These are phyloP conservation scores for Metschnikowia sp. DNA, from an alignment of 805 yeast species.

Conservation along the genomic window DNA sequence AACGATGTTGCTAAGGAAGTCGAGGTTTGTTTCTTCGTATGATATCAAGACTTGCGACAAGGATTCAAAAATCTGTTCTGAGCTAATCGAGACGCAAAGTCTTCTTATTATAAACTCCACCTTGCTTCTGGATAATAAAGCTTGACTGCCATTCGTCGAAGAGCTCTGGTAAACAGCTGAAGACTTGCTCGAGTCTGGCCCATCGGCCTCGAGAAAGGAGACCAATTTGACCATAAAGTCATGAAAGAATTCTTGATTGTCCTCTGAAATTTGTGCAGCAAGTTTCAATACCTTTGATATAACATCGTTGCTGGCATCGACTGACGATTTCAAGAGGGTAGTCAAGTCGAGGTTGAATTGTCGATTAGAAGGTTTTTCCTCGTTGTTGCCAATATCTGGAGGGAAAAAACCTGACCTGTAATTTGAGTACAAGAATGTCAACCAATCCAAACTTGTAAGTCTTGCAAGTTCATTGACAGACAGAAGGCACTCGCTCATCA, in stretches of 20 bases:
- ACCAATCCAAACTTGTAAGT: constrained; percentile 86
- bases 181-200: constrained; percentile 13
- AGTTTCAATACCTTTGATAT: constrained; percentile 69
- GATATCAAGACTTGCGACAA: constrained; percentile 69
- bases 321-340: constrained; percentile 68
- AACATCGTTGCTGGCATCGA: constrained; percentile 71
- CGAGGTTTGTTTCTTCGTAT: constrained; percentile 51
- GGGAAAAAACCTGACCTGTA: constrained; percentile 39
- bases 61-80: constrained; percentile 79
- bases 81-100: constrained; percentile 72
- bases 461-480: constrained; percentile 68
- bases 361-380: constrained; percentile 28
- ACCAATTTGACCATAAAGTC: constrained; percentile 72
- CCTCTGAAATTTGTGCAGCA: constrained; percentile 69
- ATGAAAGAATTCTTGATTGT: constrained; percentile 72
- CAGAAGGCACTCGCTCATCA: constrained; percentile 57
- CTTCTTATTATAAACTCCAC: constrained; percentile 79
- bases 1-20: constrained; percentile 75
- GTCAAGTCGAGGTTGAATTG: constrained; percentile 51
- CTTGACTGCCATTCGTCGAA: constrained; percentile 3
- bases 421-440: constrained; percentile 72
- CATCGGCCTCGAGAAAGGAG: constrained; percentile 65
- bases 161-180: constrained; percentile 29
- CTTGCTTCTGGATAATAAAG: constrained; percentile 51
- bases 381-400: constrained; percentile 16